These are phyloP conservation scores for Madurella mycetomatis DNA, from an alignment of 2,329 filamentous ascomycete species.

Conservation along the genomic window DNA sequence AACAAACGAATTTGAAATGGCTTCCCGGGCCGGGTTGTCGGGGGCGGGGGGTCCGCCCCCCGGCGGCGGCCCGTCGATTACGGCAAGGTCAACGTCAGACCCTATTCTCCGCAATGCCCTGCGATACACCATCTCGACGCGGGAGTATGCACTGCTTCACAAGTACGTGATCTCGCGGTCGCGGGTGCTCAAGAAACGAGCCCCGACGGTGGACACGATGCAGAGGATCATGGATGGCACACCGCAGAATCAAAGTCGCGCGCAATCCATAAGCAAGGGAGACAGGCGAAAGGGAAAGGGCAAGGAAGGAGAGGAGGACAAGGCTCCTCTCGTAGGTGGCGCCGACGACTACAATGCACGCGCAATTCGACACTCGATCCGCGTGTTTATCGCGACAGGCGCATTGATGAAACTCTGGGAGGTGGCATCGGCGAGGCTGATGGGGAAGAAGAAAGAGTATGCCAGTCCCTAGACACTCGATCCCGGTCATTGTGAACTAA, in stretches of 20 bases:
- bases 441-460: constrained; percentile 43
- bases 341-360: constrained; percentile 65
- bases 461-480: constrained; percentile 23
- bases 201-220: constrained; percentile 53
- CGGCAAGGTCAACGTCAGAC: constrained; percentile 19
- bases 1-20: constrained; percentile 6
- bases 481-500: background rate
- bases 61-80: constrained; percentile 4
- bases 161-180: constrained; percentile 76
- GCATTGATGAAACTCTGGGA: constrained; percentile 61
- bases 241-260: constrained; percentile 22
- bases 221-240: constrained; percentile 49
- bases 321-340: constrained; percentile 27
- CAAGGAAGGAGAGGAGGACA: constrained; percentile 9
- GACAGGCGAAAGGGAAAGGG: constrained; percentile 29
- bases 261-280: constrained; percentile 7
- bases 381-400: constrained; percentile 63
- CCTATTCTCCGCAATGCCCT: constrained; percentile 74
- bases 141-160: constrained; percentile 82
- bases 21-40: constrained; percentile 13
- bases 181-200: constrained; percentile 49
- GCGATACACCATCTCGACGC: constrained; percentile 77
- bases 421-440: constrained; percentile 45
- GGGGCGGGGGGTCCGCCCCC: constrained; percentile 1
- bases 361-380: constrained; percentile 65